These are phyloP conservation scores for Plenodomus tracheiphilus DNA, from an alignment of 2,329 filamentous ascomycete species.

Conservation along the genomic window DNA sequence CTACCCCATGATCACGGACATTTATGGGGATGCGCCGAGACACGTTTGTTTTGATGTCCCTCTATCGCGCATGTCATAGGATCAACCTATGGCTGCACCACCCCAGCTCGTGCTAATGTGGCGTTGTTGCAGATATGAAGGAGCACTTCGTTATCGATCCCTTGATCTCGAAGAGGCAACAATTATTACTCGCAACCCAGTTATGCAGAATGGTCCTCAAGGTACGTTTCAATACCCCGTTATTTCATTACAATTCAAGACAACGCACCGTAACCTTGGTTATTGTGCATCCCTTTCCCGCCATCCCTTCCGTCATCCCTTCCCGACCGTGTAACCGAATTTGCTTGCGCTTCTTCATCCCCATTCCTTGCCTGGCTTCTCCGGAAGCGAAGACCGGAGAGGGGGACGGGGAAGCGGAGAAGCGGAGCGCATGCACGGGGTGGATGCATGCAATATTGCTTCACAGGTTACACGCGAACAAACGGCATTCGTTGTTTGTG, in stretches of 20 bases:
- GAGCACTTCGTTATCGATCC: constrained; percentile 98
- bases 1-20: constrained; percentile 9
- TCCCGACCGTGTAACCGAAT: constrained; percentile 9
- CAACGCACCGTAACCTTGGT: constrained; percentile 7
- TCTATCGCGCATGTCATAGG: constrained; percentile 4
- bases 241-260: constrained; percentile 15
- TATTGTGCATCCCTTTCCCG: background rate
- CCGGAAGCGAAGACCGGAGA: constrained; percentile 4
- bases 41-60: constrained; percentile 11
- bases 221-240: constrained; percentile 53
- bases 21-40: constrained; percentile 13
- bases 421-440: constrained; percentile 10
- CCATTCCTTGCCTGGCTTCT: constrained; percentile 13
- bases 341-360: constrained; percentile 4
- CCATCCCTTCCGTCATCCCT: constrained; percentile 10
- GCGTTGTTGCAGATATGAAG: constrained; percentile 73
- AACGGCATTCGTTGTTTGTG: background rate
- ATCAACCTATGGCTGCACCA: constrained; percentile 10
- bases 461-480: constrained; percentile 24
- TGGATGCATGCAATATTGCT: constrained; percentile 9
- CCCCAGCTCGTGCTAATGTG: constrained; percentile 29
- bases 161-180: constrained; percentile 96
- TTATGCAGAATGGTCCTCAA: constrained; percentile 80
- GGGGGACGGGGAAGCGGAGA: constrained; percentile 25
- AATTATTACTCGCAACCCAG: constrained; percentile 94